A percentile compares a stretch with the other conserved stretches of the same genome.
These are phyloP conservation scores for Cinchona pubescens DNA, from an alignment of 257 asterid genomes.

Conservation along the genomic window DNA sequence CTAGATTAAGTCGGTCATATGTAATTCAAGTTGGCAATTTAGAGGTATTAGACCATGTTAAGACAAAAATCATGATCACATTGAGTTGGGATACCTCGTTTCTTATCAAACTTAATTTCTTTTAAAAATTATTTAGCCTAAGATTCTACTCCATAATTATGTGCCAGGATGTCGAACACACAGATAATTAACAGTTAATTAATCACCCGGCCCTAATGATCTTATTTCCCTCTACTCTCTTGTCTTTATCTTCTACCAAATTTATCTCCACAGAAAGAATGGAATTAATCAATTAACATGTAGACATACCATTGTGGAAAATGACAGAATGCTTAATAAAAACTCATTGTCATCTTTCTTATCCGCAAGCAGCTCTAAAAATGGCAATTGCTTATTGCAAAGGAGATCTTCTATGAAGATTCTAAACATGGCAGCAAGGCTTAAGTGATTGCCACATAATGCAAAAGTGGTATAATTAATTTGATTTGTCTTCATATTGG, in stretches of 20 bases:
- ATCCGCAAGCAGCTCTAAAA: not conserved
- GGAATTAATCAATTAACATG: not conserved
- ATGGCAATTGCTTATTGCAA: not conserved
- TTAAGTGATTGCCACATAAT: not conserved
- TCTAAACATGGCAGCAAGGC: not conserved
- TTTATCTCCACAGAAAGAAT: not conserved
- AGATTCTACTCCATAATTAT: conserved; percentile 12
- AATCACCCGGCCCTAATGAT: not conserved
- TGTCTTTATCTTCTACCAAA: conserved; percentile 14
- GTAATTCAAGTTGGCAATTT: conserved; percentile 19
- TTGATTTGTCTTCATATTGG: too few relatives aligned
- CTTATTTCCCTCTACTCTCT: not conserved
- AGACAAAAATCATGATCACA: conserved; percentile 37
- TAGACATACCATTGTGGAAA: not conserved
- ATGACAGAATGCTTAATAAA: conserved; percentile 6
- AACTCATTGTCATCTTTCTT: conserved; percentile 9
- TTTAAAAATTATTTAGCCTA: not conserved
- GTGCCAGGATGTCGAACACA: conserved; percentile 18
- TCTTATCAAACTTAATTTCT: conserved; percentile 17
- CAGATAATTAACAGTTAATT: not conserved
- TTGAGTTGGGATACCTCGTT: conserved; percentile 41
- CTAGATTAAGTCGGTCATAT: conserved; percentile 4
- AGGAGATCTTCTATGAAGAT: not conserved
- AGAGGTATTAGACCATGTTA: conserved; percentile 19
- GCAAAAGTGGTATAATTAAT: not conserved